phyloP scores from a whole-genome alignment of 768 basidiomycete genomes.

The Tephrocybe sp. region DNA sequence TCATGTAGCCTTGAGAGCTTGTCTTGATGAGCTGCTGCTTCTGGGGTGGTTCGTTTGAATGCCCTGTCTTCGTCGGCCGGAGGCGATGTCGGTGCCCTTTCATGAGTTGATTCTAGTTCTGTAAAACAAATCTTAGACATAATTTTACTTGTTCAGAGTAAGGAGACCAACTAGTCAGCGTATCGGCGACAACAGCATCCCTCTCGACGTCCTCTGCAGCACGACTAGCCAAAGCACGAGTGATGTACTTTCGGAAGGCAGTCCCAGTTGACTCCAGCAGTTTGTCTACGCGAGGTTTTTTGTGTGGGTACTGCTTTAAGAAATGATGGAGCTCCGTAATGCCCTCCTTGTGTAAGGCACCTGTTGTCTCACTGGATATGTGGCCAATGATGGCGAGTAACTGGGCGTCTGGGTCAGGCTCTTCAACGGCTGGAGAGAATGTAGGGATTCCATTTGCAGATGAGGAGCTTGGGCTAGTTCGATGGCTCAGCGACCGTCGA shows the following conservation, averaged over 20 bases:
- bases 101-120: slow-evolving; percentile 68
- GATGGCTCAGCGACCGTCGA: slow-evolving; percentile 60
- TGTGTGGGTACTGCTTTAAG: slow-evolving; percentile 87
- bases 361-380: slow-evolving; percentile 86
- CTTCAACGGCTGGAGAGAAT: slow-evolving; percentile 59
- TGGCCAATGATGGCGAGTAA: slow-evolving; percentile 81
- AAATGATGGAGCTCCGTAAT: slow-evolving; percentile 95
- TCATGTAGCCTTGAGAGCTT: slow-evolving; percentile 75
- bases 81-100: slow-evolving; percentile 30
- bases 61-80: slow-evolving; percentile 27
- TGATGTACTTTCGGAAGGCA: slow-evolving; percentile 91
- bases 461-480: slow-evolving; percentile 67
- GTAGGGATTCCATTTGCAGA: slow-evolving; percentile 57
- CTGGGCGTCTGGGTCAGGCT: slow-evolving; percentile 87
- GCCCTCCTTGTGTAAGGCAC: slow-evolving; percentile 88
- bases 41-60: slow-evolving; percentile 29
- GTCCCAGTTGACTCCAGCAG: slow-evolving; percentile 86
- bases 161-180: slow-evolving; percentile 66
- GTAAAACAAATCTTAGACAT: slow-evolving; percentile 14
- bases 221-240: slow-evolving; percentile 80
- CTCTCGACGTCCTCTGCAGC: slow-evolving; percentile 87
- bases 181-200: slow-evolving; percentile 79
- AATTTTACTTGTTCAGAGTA: not conserved
- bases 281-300: slow-evolving; percentile 79
- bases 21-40: slow-evolving; percentile 42